Evolutionary conservation across 108 stramenopile species (phyloP).

Genomic region (Skeletonema tropicum): DNA sequence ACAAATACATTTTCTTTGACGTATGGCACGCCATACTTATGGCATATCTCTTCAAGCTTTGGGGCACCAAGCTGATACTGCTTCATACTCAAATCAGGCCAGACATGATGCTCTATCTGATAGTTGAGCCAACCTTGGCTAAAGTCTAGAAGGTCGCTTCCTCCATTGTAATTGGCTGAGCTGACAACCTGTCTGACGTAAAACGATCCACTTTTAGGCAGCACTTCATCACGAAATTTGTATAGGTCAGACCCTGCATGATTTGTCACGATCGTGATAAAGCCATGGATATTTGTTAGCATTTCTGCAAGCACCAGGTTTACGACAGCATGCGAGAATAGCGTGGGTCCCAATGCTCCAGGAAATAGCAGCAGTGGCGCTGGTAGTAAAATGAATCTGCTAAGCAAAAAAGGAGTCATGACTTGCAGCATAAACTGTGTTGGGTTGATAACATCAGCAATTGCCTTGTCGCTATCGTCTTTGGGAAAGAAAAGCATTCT

Average conservation of each 20-base stretch:
- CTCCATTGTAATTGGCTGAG: conserved; percentile 54
- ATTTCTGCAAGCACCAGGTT: conserved; percentile 73
- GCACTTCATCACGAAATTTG: conserved; percentile 66
- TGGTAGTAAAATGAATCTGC: conserved; percentile 63
- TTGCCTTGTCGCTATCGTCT: conserved; percentile 21
- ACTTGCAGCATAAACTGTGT: conserved; percentile 53
- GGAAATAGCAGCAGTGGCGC: conserved; percentile 54
- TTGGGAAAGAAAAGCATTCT: conserved; percentile 32
- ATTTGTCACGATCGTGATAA: conserved; percentile 75
- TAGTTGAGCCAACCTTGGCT: conserved; percentile 78
- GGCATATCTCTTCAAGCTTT: conserved; percentile 55
- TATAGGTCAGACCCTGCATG: conserved; percentile 82
- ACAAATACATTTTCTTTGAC: conserved; percentile 62
- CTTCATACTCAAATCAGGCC: conserved; percentile 73
- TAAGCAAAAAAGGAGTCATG: conserved; percentile 58
- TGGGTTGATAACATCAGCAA: conserved; percentile 20
- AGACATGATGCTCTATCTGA: conserved; percentile 78
- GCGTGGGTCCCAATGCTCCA: conserved; percentile 35
- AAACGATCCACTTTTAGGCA: conserved; percentile 65
- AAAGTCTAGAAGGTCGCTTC: conserved; percentile 70
- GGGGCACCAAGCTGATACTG: conserved; percentile 70
- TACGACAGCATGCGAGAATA: conserved; percentile 60
- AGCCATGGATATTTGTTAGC: conserved; percentile 68
- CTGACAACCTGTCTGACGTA: conserved; percentile 71
- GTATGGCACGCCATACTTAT: conserved; percentile 64